A percentile compares a stretch with the other conserved stretches of the same genome.
These are phyloP conservation scores for Hericium rajendrae DNA, from an alignment of 768 basidiomycete species.

Conservation along the genomic window DNA sequence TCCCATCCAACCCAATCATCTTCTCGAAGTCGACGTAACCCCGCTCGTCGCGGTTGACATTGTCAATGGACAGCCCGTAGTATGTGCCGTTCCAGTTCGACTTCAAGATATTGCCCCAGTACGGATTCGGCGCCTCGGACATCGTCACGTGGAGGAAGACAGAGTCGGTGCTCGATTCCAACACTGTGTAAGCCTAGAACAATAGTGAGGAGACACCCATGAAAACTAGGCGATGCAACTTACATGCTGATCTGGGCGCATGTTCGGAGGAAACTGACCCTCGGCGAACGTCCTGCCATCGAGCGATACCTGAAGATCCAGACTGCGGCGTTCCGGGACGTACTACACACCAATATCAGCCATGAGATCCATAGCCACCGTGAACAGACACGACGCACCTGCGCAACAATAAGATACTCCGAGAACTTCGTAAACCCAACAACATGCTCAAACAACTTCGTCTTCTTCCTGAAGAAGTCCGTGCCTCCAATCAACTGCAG, in stretches of 20 bases:
- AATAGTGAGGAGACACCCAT: neutral
- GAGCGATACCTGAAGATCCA: conserved; percentile 87
- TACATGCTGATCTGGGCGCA: conserved; percentile 87
- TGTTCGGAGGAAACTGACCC: conserved; percentile 83
- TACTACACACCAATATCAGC: conserved; percentile 26
- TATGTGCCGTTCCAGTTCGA: conserved; percentile 99
- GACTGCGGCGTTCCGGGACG: conserved; percentile 40
- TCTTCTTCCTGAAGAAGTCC: conserved; percentile 62
- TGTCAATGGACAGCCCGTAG: conserved; percentile 76
- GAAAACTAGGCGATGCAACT: conserved; percentile 17
- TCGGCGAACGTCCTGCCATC: conserved; percentile 80
- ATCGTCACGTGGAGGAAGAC: conserved; percentile 96
- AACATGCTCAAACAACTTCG: conserved; percentile 73
- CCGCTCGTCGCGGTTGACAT: conserved; percentile 80
- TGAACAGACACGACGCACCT: conserved; percentile 41
- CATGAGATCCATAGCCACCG: neutral
- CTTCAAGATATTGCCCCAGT: conserved; percentile 88
- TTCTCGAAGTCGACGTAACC: conserved; percentile 99
- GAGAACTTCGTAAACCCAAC: conserved; percentile 97
- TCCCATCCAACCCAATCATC: conserved; percentile 91
- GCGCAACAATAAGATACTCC: conserved; percentile 91
- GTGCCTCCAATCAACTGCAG: conserved; percentile 72
- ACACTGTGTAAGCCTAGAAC: conserved; percentile 76
- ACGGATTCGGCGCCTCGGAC: conserved; percentile 61
- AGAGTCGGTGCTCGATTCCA: conserved; percentile 88